phyloP scores from a whole-genome alignment of 2,329 filamentous ascomycete genomes.

The Teratosphaeria destructans region DNA sequence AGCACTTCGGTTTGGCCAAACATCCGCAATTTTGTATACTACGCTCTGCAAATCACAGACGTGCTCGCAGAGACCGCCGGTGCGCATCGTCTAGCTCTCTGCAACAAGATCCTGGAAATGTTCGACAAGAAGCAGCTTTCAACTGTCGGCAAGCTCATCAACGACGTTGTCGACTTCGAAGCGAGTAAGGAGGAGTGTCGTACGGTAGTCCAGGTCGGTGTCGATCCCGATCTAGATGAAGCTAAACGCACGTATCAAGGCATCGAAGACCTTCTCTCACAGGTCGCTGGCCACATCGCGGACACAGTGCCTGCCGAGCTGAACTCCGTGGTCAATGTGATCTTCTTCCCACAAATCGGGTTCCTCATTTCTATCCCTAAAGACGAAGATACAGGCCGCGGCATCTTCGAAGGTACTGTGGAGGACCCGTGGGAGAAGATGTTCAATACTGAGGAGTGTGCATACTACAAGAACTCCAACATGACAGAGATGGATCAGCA shows the following conservation, averaged over 20 bases:
- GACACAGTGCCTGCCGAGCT: conserved; percentile 50
- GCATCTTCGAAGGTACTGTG: conserved; percentile 51
- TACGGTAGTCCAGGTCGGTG: conserved; percentile 60
- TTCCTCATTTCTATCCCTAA: conserved; percentile 70
- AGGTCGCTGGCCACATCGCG: conserved; percentile 56
- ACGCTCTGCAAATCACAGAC: conserved; percentile 60
- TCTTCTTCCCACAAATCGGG: conserved; percentile 84
- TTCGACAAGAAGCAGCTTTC: conserved; percentile 52
- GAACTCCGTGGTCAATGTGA: conserved; percentile 55
- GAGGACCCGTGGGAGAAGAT: conserved; percentile 63
- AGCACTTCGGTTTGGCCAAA: conserved; percentile 53
- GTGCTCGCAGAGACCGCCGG: conserved; percentile 48
- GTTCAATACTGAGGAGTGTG: conserved; percentile 57
- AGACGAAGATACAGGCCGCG: conserved; percentile 47
- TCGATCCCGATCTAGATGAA: conserved; percentile 65
- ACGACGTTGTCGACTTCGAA: conserved; percentile 69
- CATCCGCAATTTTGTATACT: conserved; percentile 62
- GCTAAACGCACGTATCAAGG: conserved; percentile 70
- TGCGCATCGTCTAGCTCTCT: conserved; percentile 42
- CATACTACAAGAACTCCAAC: conserved; percentile 76
- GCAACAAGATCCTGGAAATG: conserved; percentile 47
- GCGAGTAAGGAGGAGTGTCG: conserved; percentile 60
- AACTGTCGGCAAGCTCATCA: conserved; percentile 59
- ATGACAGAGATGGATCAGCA: conserved; percentile 73
- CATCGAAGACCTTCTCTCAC: conserved; percentile 61